Percentiles rank a stretch among this genome's conserved stretches.
These are phyloP conservation scores for Leccinum imitatum DNA, from an alignment of 768 basidiomycete species.

Conservation along the genomic window DNA sequence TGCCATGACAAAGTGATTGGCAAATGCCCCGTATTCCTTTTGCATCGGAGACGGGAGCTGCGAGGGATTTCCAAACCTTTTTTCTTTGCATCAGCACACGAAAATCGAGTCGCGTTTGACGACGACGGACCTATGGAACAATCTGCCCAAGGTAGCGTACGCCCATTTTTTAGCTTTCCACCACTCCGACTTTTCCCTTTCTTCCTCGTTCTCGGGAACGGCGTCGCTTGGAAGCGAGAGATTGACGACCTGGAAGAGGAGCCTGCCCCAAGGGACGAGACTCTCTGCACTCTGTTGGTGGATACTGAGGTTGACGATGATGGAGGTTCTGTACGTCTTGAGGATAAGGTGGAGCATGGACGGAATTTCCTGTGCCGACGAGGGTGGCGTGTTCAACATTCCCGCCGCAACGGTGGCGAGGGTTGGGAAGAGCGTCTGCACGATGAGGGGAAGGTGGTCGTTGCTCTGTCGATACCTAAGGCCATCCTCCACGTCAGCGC, in stretches of 20 bases:
- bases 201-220: slow-evolving; percentile 71
- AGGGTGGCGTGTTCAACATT: slow-evolving; percentile 64
- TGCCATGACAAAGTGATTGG: slow-evolving; percentile 69
- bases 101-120: not conserved
- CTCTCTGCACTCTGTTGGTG: slow-evolving; percentile 77
- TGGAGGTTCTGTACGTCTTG: slow-evolving; percentile 83
- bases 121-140: slow-evolving; percentile 65
- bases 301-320: slow-evolving; percentile 65
- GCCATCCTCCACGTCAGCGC: slow-evolving; percentile 37
- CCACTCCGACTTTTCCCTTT: slow-evolving; percentile 80
- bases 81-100: slow-evolving; percentile 8
- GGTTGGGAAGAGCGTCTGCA: slow-evolving; percentile 66
- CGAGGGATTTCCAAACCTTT: slow-evolving; percentile 81
- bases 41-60: slow-evolving; percentile 77
- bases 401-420: slow-evolving; percentile 72
- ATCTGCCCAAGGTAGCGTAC: slow-evolving; percentile 70
- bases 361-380: slow-evolving; percentile 67
- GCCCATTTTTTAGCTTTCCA: slow-evolving; percentile 96
- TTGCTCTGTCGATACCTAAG: slow-evolving; percentile 66
- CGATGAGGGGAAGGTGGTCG: slow-evolving; percentile 57
- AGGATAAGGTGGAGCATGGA: slow-evolving; percentile 83
- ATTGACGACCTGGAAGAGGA: slow-evolving; percentile 80
- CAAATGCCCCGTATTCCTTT: slow-evolving; percentile 66
- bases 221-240: slow-evolving; percentile 62
- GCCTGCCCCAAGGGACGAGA: slow-evolving; percentile 83